These are phyloP conservation scores for Turritis glabra DNA, from an alignment of 345 rosid species.

Conservation along the genomic window DNA sequence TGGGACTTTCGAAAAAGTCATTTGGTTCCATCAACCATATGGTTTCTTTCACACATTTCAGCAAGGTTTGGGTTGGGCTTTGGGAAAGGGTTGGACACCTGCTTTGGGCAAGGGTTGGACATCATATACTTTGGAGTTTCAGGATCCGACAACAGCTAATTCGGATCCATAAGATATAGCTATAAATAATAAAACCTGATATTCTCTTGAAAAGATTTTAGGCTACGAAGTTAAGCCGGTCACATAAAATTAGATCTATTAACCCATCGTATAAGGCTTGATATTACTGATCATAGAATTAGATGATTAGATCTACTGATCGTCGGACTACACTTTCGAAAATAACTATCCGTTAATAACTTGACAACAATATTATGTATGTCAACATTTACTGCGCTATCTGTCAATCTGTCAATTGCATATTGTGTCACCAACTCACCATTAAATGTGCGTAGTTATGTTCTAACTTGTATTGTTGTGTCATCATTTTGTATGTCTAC, in stretches of 20 bases:
- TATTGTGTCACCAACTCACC: background rate
- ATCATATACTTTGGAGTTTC: background rate
- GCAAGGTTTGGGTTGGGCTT: background rate
- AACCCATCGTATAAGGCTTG: background rate
- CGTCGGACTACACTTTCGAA: background rate
- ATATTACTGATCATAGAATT: background rate
- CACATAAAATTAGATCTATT: background rate
- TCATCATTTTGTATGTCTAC: background rate
- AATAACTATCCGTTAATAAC: background rate
- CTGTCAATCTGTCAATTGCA: background rate
- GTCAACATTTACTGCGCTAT: background rate
- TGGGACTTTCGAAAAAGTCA: constrained; percentile 9
- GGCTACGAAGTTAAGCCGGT: background rate
- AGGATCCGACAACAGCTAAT: background rate
- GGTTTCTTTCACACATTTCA: background rate
- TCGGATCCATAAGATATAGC: background rate
- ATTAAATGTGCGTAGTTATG: background rate
- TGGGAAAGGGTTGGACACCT: no score
- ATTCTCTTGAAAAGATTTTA: no score
- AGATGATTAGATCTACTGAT: background rate
- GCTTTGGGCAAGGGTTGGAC: background rate
- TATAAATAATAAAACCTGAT: background rate
- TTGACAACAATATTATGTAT: background rate
- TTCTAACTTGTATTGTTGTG: background rate
- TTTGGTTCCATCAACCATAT: background rate